Evolutionary conservation across 768 basidiomycete genomes (phyloP), one percentile per base, ranked within the genome.

Genomic region (Lactarius akahatsu): DNA sequence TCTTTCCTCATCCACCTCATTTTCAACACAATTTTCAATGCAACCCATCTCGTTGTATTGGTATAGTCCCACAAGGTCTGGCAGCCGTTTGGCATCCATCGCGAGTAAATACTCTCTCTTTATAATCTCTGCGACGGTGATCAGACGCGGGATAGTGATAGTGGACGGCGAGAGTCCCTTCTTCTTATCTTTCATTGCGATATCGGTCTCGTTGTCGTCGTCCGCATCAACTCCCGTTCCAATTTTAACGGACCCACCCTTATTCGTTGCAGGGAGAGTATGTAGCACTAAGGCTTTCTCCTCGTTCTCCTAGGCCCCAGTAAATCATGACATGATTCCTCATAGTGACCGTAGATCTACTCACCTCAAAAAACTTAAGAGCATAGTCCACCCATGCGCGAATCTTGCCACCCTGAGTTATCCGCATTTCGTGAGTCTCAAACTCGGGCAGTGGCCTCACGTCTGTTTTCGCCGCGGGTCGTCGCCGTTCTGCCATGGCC

Each of bases 81-180:
- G 71, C 4, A 59, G 23, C 15, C 32, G 40, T 55, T 50, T 69
- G 78, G 73, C 54, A 79, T 78, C 81, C 7, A 88, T 77, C 18
- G 73, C 73, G 63, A 85, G 85, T 62, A 91, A 67, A 72, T 86
- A 93, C 73, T 93, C 90, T 32, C 93, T 84, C 72, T 94, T 94
- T 71, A 93, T 84, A 63, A 94, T 91, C 75, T 96, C 93, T 0
- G 86, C 87, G 4, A 92, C 89, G 0, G 88, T 85, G 43, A 95
- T 79, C 9, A 96, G 80, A 0, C 88, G 84, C 0, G 91, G 86
- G 5, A 85, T 81, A 9, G 78, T 73, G 0, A 77, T 70, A 41
- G 78, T 76, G 0, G 83, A 80, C 3, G 79, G 18, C 74, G 72
- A 3, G 76, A 76, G 56, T 76, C 72, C 38, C 72, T 56, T 55